Evolutionary conservation across 805 yeast species (phyloP), one percentile per base, ranked within the genome.

Genomic region (Candida wancherniae): DNA sequence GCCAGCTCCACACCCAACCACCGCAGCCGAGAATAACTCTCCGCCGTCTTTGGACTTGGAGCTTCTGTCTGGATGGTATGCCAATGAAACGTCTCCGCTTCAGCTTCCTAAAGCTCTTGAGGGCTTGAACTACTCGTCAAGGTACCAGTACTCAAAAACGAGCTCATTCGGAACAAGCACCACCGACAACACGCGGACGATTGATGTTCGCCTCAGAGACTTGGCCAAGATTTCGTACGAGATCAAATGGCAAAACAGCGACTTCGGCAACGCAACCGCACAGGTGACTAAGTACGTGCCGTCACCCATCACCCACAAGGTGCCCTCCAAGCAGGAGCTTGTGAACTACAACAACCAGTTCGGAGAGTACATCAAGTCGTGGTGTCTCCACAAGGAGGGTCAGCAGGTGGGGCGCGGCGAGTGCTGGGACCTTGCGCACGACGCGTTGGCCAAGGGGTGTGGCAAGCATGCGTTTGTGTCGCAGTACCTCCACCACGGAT

Each of bases 381-480:
- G 80, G 81, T 60, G 69, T 48, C 75, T 71, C 39, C 67, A 61
- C 15, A 61, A 63, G 13, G 41, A 55, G 19, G 77, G 77, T 6
- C 56, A 61, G 28, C 50, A 53, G 29, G 77, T 75, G 8, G 78
- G 77, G 2, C 50, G 64, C 22, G 81, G 81, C 5, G 80, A 75
- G 42, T 74, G 81, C 42, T 75, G 80, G 80, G 75, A 75, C 19
- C 60, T 75, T 35, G 80, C 79, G 0, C 68, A 61, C 31, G 72
- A 71, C 28, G 77, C 80, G 0, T 53, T 75, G 24, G 49, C 56
- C 28, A 67, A 70, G 36, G 75, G 75, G 0, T 73, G 80, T 46
- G 80, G 80, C 0, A 70, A 64, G 17, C 74, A 72, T 45, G 79
- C 80, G 1, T 73, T 74, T 50, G 68, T 72, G 3, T 67, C 75